These are phyloP conservation scores for Sonneratia alba DNA, from an alignment of 345 rosid genomes.

Conservation along the genomic window DNA sequence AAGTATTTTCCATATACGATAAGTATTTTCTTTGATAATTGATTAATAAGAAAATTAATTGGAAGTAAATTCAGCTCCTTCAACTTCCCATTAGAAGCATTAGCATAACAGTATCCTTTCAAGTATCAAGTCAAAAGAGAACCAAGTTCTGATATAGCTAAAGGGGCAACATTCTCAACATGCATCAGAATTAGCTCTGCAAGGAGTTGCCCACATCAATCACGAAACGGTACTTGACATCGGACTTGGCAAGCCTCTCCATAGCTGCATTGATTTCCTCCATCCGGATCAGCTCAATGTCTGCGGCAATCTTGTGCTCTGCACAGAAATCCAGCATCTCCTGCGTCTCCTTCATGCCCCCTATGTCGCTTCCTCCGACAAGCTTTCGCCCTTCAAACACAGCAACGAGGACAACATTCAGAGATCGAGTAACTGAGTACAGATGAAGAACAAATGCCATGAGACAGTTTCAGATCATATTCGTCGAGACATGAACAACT, in stretches of 20 bases:
- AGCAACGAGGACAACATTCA: neutral
- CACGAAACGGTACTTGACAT: slow-evolving; percentile 82
- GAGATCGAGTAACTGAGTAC: neutral
- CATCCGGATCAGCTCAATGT: slow-evolving; percentile 66
- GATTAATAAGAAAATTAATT: too few species aligned
- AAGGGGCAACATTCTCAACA: neutral
- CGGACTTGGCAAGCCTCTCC: slow-evolving; percentile 87
- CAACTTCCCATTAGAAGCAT: too few species aligned
- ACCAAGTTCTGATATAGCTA: neutral
- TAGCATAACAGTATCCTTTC: too few species aligned
- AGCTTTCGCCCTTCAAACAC: slow-evolving; percentile 50
- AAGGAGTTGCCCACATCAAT: slow-evolving; percentile 70
- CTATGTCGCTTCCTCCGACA: slow-evolving; percentile 69
- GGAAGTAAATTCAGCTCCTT: too few species aligned
- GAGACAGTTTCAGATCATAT: neutral
- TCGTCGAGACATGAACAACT: neutral
- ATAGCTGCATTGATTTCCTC: slow-evolving; percentile 66
- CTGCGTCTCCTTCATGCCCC: slow-evolving; percentile 76
- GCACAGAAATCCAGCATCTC: slow-evolving; percentile 92
- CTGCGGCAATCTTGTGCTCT: slow-evolving; percentile 58
- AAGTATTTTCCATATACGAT: too few species aligned
- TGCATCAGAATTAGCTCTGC: slow-evolving; percentile 9
- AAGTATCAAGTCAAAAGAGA: neutral
- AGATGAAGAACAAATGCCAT: neutral
- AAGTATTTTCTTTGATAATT: too few species aligned